phyloP scores from a whole-genome alignment of 2,329 filamentous ascomycete genomes.

The Clarireedia monteithiana region DNA sequence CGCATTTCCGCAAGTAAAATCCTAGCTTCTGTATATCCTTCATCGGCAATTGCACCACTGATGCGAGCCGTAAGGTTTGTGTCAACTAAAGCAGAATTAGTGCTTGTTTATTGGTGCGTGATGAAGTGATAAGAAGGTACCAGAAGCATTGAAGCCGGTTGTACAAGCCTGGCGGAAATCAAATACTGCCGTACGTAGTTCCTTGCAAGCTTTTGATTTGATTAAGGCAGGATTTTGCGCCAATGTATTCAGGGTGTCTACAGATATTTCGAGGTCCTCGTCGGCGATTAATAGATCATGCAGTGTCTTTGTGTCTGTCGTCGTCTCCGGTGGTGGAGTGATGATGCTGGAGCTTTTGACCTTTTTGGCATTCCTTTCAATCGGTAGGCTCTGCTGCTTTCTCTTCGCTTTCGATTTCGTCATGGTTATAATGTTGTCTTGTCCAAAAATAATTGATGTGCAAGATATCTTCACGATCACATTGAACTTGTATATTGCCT shows the following conservation, averaged over 20 bases:
- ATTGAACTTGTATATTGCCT: not conserved
- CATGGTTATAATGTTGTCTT: constrained; percentile 26
- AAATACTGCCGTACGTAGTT: constrained; percentile 58
- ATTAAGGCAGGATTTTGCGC: constrained; percentile 53
- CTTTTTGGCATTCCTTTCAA: constrained; percentile 32
- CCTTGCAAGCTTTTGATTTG: constrained; percentile 61
- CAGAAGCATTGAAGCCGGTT: constrained; percentile 53
- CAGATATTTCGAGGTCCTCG: constrained; percentile 60
- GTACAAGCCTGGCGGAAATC: constrained; percentile 63
- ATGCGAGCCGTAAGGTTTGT: constrained; percentile 60
- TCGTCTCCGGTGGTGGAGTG: constrained; percentile 31
- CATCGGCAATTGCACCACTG: constrained; percentile 57
- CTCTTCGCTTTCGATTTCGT: constrained; percentile 39
- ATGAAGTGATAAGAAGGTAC: constrained; percentile 27
- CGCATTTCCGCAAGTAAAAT: constrained; percentile 63
- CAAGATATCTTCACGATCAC: not conserved
- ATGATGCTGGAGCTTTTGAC: constrained; percentile 31
- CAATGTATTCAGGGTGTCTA: constrained; percentile 55
- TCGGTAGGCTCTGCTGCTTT: constrained; percentile 36
- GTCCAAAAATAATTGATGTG: not conserved
- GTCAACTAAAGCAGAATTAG: constrained; percentile 33
- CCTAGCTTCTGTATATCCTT: constrained; percentile 55
- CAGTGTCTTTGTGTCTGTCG: constrained; percentile 41
- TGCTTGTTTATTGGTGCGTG: constrained; percentile 4
- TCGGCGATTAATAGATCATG: constrained; percentile 50